Conservation (phyloP, 164 flowering plant genomes). For the Umbellularia californica region DNA sequence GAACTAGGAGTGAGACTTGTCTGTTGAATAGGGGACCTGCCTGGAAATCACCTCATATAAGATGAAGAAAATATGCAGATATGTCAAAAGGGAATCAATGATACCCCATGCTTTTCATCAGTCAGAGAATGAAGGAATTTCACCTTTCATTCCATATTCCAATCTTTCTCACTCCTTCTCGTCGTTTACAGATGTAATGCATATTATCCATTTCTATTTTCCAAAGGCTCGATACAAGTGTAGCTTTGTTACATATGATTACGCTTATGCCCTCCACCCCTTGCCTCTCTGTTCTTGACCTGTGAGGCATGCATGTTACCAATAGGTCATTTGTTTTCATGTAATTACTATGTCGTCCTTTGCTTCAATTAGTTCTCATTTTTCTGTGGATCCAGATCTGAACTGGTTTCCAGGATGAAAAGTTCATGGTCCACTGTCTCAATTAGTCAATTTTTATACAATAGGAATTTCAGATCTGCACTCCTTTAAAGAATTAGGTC, state of each 20-base stretch:
- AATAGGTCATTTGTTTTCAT: background rate
- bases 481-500: too few relatives aligned
- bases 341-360: background rate
- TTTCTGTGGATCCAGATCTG: too few relatives aligned
- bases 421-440: too few relatives aligned
- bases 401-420: too few relatives aligned
- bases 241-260: background rate
- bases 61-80: conserved; percentile 20
- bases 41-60: conserved; percentile 26
- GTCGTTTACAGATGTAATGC: background rate
- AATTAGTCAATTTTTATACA: too few relatives aligned
- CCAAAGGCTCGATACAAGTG: background rate
- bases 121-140: conserved; percentile 26
- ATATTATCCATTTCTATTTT: background rate
- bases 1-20: conserved; percentile 13
- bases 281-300: background rate
- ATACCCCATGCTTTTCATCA: conserved; percentile 4
- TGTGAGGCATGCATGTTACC: too few relatives aligned
- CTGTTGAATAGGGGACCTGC: conserved; percentile 32
- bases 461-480: too few relatives aligned
- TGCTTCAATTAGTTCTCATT: background rate
- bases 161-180: background rate
- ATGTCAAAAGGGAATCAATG: conserved; percentile 9
- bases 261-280: background rate
- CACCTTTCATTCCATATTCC: conserved; percentile 20